A percentile compares a stretch with the other conserved stretches of the same genome.
Conservation (phyloP, 768 basidiomycete genomes). For the Pisolithus sp. region DNA sequence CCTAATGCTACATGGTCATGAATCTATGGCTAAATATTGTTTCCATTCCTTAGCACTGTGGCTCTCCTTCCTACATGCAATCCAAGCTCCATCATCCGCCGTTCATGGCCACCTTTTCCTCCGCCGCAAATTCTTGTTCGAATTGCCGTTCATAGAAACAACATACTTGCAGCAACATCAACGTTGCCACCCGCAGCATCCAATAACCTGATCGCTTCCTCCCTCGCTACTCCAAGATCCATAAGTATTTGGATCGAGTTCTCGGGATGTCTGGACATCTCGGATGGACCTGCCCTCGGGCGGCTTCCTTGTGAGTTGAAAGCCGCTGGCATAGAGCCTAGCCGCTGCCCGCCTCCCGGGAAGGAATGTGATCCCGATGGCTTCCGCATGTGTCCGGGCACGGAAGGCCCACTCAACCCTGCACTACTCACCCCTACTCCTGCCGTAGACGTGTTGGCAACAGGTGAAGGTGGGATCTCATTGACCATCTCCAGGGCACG, state of each 20-base stretch:
- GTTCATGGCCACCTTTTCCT: neutral
- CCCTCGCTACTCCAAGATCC: constrained; percentile 70
- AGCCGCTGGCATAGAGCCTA: constrained; percentile 40
- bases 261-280: constrained; percentile 43
- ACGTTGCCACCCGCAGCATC: constrained; percentile 80
- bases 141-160: constrained; percentile 49
- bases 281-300: constrained; percentile 34
- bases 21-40: neutral
- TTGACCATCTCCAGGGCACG: constrained; percentile 35
- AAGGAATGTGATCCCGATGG: constrained; percentile 41
- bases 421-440: neutral
- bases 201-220: constrained; percentile 70
- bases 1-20: constrained; percentile 2
- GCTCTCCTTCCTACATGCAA: neutral
- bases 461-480: constrained; percentile 12
- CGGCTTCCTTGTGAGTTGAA: constrained; percentile 42
- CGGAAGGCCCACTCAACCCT: neutral
- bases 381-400: constrained; percentile 7
- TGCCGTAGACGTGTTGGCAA: constrained; percentile 11
- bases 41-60: neutral
- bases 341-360: constrained; percentile 62
- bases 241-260: constrained; percentile 56
- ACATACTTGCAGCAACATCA: constrained; percentile 80
- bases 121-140: neutral
- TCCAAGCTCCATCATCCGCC: neutral